A percentile compares a stretch with the other conserved stretches of the same genome.
These are phyloP conservation scores for Fusarium clavum DNA, from an alignment of 2,329 filamentous ascomycete species.

Conservation along the genomic window DNA sequence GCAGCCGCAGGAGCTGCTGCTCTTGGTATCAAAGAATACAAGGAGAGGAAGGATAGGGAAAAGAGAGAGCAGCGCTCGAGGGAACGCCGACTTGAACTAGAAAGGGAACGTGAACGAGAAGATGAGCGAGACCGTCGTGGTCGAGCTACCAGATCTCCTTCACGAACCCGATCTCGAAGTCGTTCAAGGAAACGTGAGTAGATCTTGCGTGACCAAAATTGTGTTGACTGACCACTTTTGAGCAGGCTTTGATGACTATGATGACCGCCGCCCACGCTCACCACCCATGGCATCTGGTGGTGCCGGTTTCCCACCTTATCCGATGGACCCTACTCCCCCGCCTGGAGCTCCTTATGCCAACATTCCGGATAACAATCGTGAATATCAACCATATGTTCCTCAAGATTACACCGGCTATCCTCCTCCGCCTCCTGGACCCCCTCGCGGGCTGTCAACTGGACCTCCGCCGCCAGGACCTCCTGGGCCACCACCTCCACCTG, in stretches of 20 bases:
- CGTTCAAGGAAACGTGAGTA: conserved; percentile 48
- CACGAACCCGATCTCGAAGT: conserved; percentile 35
- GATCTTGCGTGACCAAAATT: conserved; percentile 9
- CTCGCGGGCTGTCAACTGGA: conserved; percentile 24
- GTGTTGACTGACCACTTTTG: conserved; percentile 26
- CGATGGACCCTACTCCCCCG: conserved; percentile 46
- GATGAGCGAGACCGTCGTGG: conserved; percentile 34
- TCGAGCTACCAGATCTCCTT: conserved; percentile 48
- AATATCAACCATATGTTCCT: conserved; percentile 57
- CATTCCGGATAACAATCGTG: conserved; percentile 50
- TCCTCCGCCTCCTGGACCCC: conserved; percentile 54
- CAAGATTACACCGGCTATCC: conserved; percentile 57
- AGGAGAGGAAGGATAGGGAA: conserved; percentile 56
- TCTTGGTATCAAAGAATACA: conserved; percentile 71
- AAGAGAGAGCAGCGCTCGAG: conserved; percentile 52
- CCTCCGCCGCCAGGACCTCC: conserved; percentile 44
- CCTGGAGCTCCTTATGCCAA: conserved; percentile 50
- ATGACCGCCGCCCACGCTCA: conserved; percentile 56
- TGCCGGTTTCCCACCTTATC: conserved; percentile 60
- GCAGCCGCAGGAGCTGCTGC: conserved; percentile 70
- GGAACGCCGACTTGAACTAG: conserved; percentile 46
- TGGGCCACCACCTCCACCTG: conserved; percentile 46
- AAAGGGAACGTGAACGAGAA: conserved; percentile 39
- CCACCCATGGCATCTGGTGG: conserved; percentile 65
- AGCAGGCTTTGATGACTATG: conserved; percentile 49